Evolutionary conservation across 1,139 yeast species (phyloP).

Genomic region (Meyerozyma guilliermondii): DNA sequence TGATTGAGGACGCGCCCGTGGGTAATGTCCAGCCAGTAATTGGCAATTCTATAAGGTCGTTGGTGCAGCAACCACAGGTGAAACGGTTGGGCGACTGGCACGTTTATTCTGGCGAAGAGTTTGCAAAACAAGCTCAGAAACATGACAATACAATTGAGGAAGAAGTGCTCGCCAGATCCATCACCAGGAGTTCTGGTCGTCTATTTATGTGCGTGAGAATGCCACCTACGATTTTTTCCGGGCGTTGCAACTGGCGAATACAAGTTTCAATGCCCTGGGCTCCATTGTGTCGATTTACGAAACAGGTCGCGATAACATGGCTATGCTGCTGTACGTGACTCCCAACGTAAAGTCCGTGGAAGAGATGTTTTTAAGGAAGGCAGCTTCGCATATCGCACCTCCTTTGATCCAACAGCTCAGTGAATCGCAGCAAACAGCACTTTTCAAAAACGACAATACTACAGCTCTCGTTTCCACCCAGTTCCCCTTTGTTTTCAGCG

Average conservation of each 20-base stretch:
- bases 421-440: slow-evolving; percentile 2
- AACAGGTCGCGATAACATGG: slow-evolving; percentile 10
- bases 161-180: slow-evolving; percentile 34
- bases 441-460: slow-evolving; percentile 1
- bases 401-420: slow-evolving; percentile 5
- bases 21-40: slow-evolving; percentile 27
- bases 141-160: slow-evolving; percentile 15
- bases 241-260: slow-evolving; percentile 5
- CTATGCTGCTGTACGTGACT: slow-evolving; percentile 8
- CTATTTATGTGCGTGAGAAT: slow-evolving; percentile 36
- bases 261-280: slow-evolving; percentile 7
- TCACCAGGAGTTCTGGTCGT: slow-evolving; percentile 42
- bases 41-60: slow-evolving; percentile 20
- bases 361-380: slow-evolving; percentile 2
- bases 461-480: slow-evolving; percentile 8
- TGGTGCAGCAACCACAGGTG: slow-evolving; percentile 17
- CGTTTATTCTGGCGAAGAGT: slow-evolving; percentile 12
- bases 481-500: slow-evolving; percentile 5
- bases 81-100: slow-evolving; percentile 18
- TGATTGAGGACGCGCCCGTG: slow-evolving; percentile 26
- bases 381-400: slow-evolving; percentile 4
- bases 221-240: slow-evolving; percentile 21
- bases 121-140: slow-evolving; percentile 13
- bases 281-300: slow-evolving; percentile 9
- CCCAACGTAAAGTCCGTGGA: slow-evolving; percentile 4